A percentile compares a stretch with the other conserved stretches of the same genome.
Evolutionary conservation across 352 stramenopile genomes (phyloP).

Genomic region (Chrysophaeum taylorii): DNA sequence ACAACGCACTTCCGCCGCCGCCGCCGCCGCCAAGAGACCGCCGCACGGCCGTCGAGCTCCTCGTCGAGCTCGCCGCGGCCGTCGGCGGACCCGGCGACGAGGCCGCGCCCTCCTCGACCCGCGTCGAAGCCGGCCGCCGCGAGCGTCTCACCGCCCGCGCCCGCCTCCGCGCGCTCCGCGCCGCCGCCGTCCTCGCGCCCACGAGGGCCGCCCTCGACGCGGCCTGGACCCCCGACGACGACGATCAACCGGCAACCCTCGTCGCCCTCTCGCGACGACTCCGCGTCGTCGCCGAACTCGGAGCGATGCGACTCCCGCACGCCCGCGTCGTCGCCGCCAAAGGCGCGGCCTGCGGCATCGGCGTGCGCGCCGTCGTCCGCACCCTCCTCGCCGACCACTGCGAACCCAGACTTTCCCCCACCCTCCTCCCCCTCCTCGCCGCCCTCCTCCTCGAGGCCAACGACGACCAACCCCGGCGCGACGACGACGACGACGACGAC

Average conservation of each 20-base stretch:
- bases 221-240: neutral
- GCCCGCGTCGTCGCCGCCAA: neutral
- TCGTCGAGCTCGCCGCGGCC: neutral
- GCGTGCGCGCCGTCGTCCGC: neutral
- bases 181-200: conserved; percentile 10
- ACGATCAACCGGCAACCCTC: neutral
- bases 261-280: conserved; percentile 2
- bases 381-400: conserved; percentile 4
- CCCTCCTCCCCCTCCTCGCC: neutral
- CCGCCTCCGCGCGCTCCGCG: neutral
- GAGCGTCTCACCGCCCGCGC: neutral
- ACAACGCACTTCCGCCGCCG: too few species aligned
- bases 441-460: conserved; percentile 1
- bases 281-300: conserved; percentile 7
- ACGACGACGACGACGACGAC: neutral
- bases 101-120: neutral
- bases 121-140: neutral
- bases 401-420: neutral
- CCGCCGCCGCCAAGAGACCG: too few species aligned
- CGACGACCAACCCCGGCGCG: conserved; percentile 5
- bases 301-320: conserved; percentile 4
- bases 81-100: neutral
- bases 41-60: neutral
- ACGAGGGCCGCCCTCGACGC: neutral
- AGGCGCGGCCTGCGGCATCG: conserved; percentile 5